Evolutionary conservation across 208 protist genomes (phyloP).

Genomic region (Leishmania martiniquensis): DNA sequence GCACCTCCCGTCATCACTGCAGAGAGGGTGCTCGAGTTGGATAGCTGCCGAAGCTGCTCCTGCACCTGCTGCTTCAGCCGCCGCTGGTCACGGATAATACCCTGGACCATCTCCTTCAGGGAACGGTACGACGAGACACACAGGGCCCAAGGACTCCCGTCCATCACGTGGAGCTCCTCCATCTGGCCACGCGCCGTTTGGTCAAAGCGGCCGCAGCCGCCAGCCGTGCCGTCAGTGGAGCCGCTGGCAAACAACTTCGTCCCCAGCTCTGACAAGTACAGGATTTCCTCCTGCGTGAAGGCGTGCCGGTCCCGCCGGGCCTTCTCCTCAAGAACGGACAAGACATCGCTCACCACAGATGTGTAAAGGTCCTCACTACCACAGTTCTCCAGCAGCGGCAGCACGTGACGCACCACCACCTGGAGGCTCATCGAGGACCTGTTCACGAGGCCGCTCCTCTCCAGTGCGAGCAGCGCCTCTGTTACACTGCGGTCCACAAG

Average conservation of each 20-base stretch:
- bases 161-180: conserved; percentile 90
- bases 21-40: conserved; percentile 25
- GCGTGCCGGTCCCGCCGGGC: conserved; percentile 49
- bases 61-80: conserved; percentile 64
- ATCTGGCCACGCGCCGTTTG: conserved; percentile 62
- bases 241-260: conserved; percentile 58
- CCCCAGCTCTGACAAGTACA: conserved; percentile 66
- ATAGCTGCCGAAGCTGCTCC: conserved; percentile 45
- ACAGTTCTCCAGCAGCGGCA: conserved; percentile 72
- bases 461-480: conserved; percentile 58
- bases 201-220: conserved; percentile 41
- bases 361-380: conserved; percentile 75
- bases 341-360: conserved; percentile 65
- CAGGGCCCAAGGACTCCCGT: conserved; percentile 80
- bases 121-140: conserved; percentile 77
- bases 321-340: conserved; percentile 66
- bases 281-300: conserved; percentile 65
- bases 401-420: conserved; percentile 44
- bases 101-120: conserved; percentile 76
- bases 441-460: conserved; percentile 57
- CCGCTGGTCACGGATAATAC: conserved; percentile 64
- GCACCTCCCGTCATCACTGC: conserved; percentile 19
- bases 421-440: conserved; percentile 41
- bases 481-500: conserved; percentile 55
- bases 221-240: conserved; percentile 25